Evolutionary conservation across 768 basidiomycete genomes (phyloP), one percentile per base, ranked within the genome.

Genomic region (Amanita pseudoporphyria): DNA sequence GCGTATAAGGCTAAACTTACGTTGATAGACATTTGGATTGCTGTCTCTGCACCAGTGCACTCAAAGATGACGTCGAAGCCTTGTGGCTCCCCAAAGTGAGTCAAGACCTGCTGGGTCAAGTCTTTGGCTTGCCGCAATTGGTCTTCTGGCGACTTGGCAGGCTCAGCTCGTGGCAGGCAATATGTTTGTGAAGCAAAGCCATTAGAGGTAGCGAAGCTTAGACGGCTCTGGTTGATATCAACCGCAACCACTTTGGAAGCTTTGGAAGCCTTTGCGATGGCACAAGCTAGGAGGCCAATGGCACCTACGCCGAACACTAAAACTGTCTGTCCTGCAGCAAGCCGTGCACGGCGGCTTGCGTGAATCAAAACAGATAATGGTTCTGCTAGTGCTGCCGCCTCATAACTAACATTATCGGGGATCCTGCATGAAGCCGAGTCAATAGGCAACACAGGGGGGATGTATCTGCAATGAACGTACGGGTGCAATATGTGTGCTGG

Each of bases 61-160:
- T 98, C 94, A 60, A 94, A 88, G 43, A 97, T 84, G 60, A 88
- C 72, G 64, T 96, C 92, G 67, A 91, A 95, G 26, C 95, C 95
- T 22, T 89, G 82, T 19, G 71, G 71, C 52, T 74, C 67, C 52
- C 65, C 69, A 60, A 89, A 87, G 47, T 71, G 64, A 43, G 68
- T 59, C 51, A 90, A 70, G 5, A 78, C 74, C 6, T 64, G 59
- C 36, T 69, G 64, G 6, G 77, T 71, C 55, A 66, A 75, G 52
- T 81, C 79, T 63, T 78, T 79, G n/a, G 82, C 81, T 5, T 69
- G 70, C 44, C 72, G 71, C 45, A 79, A 77, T 60, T 71, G 74
- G 53, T 81, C 82, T 36, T 80, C 78, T 49, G 66, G 59, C 6
- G 72, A 74, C 63, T 76, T 78, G 32, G 73, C 69, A 52, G 69